A percentile compares a stretch with the other conserved stretches of the same genome.
These are phyloP conservation scores for Gracilaria domingensis DNA, from an alignment of 23 red algal species.

Conservation along the genomic window DNA sequence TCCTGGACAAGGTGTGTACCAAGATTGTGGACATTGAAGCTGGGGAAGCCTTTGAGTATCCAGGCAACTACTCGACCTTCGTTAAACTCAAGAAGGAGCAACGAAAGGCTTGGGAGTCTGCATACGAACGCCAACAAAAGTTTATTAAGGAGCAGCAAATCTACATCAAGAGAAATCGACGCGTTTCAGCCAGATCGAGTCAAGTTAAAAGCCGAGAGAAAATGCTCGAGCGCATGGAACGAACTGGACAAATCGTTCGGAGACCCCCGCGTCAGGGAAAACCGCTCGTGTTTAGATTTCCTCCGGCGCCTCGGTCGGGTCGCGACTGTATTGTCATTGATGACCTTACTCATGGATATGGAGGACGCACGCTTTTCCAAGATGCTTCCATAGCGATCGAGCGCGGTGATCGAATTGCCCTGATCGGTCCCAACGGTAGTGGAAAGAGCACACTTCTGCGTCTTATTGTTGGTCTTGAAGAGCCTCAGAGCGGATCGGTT, in stretches of 20 bases:
- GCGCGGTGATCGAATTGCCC: constrained; percentile 92
- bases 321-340: constrained; percentile 86
- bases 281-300: constrained; percentile 95
- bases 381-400: constrained; percentile 91
- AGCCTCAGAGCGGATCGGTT: constrained; percentile 75
- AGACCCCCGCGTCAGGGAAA: constrained; percentile 87
- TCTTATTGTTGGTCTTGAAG: constrained; percentile 82
- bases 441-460: constrained; percentile 97
- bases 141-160: constrained; percentile 88
- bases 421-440: constrained; percentile 94
- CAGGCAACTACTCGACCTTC: constrained; percentile 94
- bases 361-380: constrained; percentile 72
- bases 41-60: constrained; percentile 91
- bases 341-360: constrained; percentile 86
- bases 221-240: constrained; percentile 86
- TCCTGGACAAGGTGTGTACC: constrained; percentile 93
- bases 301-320: constrained; percentile 91
- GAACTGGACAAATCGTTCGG: constrained; percentile 83
- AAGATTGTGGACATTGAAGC: constrained; percentile 97
- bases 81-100: constrained; percentile 85
- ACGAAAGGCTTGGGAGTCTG: constrained; percentile 84
- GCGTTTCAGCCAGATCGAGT: constrained; percentile 71
- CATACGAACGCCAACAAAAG: constrained; percentile 91
- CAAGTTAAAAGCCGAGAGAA: constrained; percentile 95
- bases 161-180: constrained; percentile 88